Conservation (phyloP, 2,329 filamentous ascomycete species). For the Aspergillus quadricinctus region DNA sequence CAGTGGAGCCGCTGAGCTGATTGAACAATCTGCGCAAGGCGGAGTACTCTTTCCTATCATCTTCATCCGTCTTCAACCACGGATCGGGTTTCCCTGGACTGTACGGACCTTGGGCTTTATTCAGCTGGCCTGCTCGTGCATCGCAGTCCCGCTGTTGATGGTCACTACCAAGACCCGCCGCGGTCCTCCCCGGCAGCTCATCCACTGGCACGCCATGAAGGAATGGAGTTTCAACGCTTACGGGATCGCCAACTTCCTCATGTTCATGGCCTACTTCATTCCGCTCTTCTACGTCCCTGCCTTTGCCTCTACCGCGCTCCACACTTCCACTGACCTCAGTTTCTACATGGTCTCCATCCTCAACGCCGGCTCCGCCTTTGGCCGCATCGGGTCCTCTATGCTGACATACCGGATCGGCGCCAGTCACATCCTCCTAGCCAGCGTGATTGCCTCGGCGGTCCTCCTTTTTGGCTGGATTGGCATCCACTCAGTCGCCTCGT, state of each 20-base stretch:
- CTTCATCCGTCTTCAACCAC: constrained; percentile 5
- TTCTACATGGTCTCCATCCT: constrained; percentile 5
- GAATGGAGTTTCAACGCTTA: constrained; percentile 3
- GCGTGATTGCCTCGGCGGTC: not conserved
- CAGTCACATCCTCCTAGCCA: not conserved
- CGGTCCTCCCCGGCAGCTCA: constrained; percentile 1
- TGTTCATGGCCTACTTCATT: constrained; percentile 8
- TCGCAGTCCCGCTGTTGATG: constrained; percentile 4
- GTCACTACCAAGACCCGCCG: constrained; percentile 1
- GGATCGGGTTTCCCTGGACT: constrained; percentile 7
- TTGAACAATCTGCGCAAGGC: not conserved
- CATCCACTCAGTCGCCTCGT: not conserved
- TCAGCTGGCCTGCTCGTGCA: constrained; percentile 2
- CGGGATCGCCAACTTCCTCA: constrained; percentile 2
- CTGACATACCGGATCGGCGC: constrained; percentile 1
- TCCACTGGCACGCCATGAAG: constrained; percentile 5
- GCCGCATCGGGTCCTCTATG: not conserved
- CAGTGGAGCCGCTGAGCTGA: not conserved
- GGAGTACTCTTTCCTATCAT: constrained; percentile 9
- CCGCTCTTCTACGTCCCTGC: constrained; percentile 5
- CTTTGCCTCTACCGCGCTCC: not conserved
- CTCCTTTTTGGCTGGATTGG: constrained; percentile 9
- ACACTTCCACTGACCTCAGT: not conserved
- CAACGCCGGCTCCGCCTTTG: constrained; percentile 4
- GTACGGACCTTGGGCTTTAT: constrained; percentile 6